These are phyloP conservation scores for Fagus sylvatica DNA, from an alignment of 306 rosid species.

Conservation along the genomic window DNA sequence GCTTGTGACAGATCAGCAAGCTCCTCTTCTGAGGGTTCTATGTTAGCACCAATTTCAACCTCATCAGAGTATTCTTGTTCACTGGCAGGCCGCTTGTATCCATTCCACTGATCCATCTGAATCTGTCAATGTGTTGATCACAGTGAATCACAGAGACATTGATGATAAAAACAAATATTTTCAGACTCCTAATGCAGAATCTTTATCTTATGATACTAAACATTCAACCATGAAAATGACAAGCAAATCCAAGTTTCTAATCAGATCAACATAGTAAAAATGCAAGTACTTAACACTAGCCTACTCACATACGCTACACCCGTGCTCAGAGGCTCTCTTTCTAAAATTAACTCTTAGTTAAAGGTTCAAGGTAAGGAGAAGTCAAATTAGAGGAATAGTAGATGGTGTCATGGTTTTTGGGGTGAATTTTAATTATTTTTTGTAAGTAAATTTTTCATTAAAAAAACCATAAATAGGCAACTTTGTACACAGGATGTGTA, in stretches of 20 bases:
- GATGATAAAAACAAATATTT: constrained; percentile 8
- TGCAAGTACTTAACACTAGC: background rate
- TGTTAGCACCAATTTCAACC: constrained; percentile 43
- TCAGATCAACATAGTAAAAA: background rate
- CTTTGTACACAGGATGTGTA: too few species aligned
- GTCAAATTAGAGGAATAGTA: too few species aligned
- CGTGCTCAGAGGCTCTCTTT: too few species aligned
- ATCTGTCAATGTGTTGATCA: constrained; percentile 47
- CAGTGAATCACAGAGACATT: constrained; percentile 13
- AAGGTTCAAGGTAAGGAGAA: too few species aligned
- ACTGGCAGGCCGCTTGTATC: constrained; percentile 58
- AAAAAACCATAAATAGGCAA: too few species aligned
- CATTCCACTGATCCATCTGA: constrained; percentile 66
- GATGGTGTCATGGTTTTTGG: too few species aligned
- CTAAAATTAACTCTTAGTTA: too few species aligned
- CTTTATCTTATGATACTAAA: background rate
- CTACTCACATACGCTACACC: too few species aligned
- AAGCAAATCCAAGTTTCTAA: background rate
- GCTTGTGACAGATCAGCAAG: constrained; percentile 73
- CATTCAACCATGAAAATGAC: background rate
- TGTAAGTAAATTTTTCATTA: too few species aligned
- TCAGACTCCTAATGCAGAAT: background rate
- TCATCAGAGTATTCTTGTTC: constrained; percentile 84
- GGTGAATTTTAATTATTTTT: too few species aligned
- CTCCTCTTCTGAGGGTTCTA: constrained; percentile 72